These are phyloP conservation scores for Malus sylvestris DNA, from an alignment of 306 rosid genomes.

Conservation along the genomic window DNA sequence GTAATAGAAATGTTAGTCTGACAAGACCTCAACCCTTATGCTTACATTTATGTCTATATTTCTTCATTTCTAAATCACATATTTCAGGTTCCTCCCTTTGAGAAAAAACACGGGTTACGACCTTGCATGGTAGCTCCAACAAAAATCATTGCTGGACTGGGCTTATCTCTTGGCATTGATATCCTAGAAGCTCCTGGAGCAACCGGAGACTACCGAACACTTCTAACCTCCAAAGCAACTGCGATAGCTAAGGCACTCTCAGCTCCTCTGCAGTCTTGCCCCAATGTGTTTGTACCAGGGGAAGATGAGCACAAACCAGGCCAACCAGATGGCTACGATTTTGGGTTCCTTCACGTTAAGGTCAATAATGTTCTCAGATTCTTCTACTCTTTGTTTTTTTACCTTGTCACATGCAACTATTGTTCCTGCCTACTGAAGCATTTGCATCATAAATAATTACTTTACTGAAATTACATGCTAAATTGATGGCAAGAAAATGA, in stretches of 20 bases:
- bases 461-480: neutral
- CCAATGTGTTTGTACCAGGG: slow-evolving; percentile 80
- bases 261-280: slow-evolving; percentile 64
- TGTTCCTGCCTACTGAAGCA: neutral
- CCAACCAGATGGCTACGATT: slow-evolving; percentile 85
- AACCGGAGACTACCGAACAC: slow-evolving; percentile 90
- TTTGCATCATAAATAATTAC: neutral
- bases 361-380: slow-evolving; percentile 24
- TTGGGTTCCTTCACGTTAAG: slow-evolving; percentile 96
- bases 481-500: neutral
- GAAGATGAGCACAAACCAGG: slow-evolving; percentile 76
- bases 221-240: slow-evolving; percentile 73
- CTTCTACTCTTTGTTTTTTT: slow-evolving; percentile 2
- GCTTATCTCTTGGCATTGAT: slow-evolving; percentile 89
- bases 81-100: slow-evolving; percentile 77
- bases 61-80: slow-evolving; percentile 1
- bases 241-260: slow-evolving; percentile 86
- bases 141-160: slow-evolving; percentile 90
- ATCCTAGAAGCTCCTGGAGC: slow-evolving; percentile 97
- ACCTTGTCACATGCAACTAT: slow-evolving; percentile 5
- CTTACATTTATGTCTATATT: neutral
- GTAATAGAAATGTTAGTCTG: neutral
- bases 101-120: slow-evolving; percentile 58
- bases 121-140: slow-evolving; percentile 99
- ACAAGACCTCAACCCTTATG: neutral